A percentile compares a stretch with the other conserved stretches of the same genome.
phyloP scores from a whole-genome alignment of 768 basidiomycete genomes.

The Xerocomus spinulosus region DNA sequence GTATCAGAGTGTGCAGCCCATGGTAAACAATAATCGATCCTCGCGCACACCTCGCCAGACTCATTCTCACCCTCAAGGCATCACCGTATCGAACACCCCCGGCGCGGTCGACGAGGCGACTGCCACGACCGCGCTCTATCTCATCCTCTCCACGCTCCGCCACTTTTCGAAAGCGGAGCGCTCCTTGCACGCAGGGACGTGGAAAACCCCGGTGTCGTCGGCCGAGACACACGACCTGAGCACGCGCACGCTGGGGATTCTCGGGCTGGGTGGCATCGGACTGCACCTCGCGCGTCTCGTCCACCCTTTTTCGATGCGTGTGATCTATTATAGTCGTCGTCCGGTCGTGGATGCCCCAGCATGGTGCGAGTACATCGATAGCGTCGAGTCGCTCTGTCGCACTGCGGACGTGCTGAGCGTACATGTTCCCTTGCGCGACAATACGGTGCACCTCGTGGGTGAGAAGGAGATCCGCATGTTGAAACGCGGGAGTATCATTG shows the following conservation, averaged over 20 bases:
- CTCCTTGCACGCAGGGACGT: slow-evolving; percentile 46
- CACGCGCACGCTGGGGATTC: slow-evolving; percentile 63
- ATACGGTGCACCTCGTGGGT: slow-evolving; percentile 71
- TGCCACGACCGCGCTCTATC: slow-evolving; percentile 82
- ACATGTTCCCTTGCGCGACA: slow-evolving; percentile 72
- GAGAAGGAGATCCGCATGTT: slow-evolving; percentile 72
- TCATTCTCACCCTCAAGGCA: slow-evolving; percentile 30
- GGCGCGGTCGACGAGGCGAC: slow-evolving; percentile 89
- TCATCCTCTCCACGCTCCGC: slow-evolving; percentile 72
- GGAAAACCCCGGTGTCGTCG: slow-evolving; percentile 53
- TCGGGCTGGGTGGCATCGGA: slow-evolving; percentile 78
- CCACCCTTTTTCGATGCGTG: slow-evolving; percentile 82
- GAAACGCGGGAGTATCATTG: slow-evolving; percentile 72
- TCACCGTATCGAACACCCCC: slow-evolving; percentile 83
- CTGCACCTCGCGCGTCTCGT: slow-evolving; percentile 64
- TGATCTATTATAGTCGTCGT: slow-evolving; percentile 74
- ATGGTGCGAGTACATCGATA: slow-evolving; percentile 76
- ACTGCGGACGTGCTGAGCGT: slow-evolving; percentile 81
- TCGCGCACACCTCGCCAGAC: slow-evolving; percentile 1
- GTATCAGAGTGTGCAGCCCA: slow-evolving; percentile 65
- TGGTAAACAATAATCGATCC: slow-evolving; percentile 39
- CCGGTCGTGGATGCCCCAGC: slow-evolving; percentile 54
- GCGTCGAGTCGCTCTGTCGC: slow-evolving; percentile 56
- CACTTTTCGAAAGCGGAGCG: slow-evolving; percentile 66
- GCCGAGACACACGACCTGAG: slow-evolving; percentile 57